Evolutionary conservation across 129 eudicot genomes (phyloP), one percentile per base, ranked within the genome.

Genomic region (Artemisia argyi): DNA sequence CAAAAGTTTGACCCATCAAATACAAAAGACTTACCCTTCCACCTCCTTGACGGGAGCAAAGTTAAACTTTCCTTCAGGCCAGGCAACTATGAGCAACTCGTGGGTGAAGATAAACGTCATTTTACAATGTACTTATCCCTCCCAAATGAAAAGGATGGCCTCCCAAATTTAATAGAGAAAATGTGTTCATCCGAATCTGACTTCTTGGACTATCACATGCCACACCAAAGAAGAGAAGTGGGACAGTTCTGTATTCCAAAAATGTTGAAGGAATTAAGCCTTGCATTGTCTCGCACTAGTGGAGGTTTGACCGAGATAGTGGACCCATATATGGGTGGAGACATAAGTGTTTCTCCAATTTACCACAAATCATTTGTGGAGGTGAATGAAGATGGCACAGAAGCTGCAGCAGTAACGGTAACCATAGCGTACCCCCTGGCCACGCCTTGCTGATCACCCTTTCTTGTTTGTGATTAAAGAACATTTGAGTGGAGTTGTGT

Each of bases 81-180:
- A n/a, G n/a, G n/a, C n/a, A n/a, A n/a, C n/a, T n/a, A n/a, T n/a
- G n/a, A n/a, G n/a, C n/a, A n/a, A n/a, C n/a, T n/a, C n/a, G n/a
- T n/a, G n/a, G 44, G 44, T 39, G 44, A 39, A 39, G 44, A 39
- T 39, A 6, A 39, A 39, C 8, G 10, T 39, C 44, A 2, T 6
- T 39, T 39, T 10, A 39, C 44, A 1, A 39, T 39, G 44, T 7
- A 39, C 78, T 48, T 87, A 5, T 76, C 19, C 72, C 85, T 87
- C 28, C 89, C 87, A 2, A 60, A 79, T 7, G 85, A 71, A 39
- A 69, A 61, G 47, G 75, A 82, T 17, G 93, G 85, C 20, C 78
- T 84, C 24, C 73, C 65, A 14, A 14, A 52, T 53, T 51, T 82
- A 11, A 7, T 82, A 24, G 49, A 82, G 35, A 77, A 72, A 30